Conservation (phyloP, 2,329 filamentous ascomycete genomes). For the Beauveria scarabaeidicola region DNA sequence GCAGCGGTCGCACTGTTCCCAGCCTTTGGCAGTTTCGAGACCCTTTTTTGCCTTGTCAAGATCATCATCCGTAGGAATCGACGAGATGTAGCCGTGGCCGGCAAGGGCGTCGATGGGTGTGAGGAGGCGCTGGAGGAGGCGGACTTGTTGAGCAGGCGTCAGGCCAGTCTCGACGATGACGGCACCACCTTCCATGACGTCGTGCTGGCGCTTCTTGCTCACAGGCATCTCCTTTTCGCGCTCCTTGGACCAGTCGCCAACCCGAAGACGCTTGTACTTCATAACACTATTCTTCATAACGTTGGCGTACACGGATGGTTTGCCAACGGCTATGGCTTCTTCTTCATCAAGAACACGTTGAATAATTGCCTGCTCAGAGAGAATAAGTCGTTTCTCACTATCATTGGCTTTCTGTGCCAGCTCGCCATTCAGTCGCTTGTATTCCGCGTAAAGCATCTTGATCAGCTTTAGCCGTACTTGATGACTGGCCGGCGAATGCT, state of each 20-base stretch:
- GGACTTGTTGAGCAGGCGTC: slow-evolving; percentile 56
- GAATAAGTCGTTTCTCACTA: slow-evolving; percentile 39
- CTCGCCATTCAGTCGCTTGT: slow-evolving; percentile 58
- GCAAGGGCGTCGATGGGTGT: slow-evolving; percentile 58
- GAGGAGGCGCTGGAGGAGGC: slow-evolving; percentile 52
- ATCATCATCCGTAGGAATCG: slow-evolving; percentile 55
- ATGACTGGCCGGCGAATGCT: slow-evolving; percentile 47
- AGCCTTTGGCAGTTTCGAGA: slow-evolving; percentile 60
- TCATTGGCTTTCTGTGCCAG: slow-evolving; percentile 42
- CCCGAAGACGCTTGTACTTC: slow-evolving; percentile 64
- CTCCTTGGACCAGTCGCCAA: slow-evolving; percentile 63
- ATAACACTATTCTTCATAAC: slow-evolving; percentile 75
- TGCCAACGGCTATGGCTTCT: slow-evolving; percentile 60
- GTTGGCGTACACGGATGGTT: slow-evolving; percentile 67
- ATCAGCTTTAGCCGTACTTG: slow-evolving; percentile 49
- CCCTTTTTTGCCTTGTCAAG: slow-evolving; percentile 59
- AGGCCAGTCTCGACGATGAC: slow-evolving; percentile 62
- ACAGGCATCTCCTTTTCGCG: slow-evolving; percentile 33
- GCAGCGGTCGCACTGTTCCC: slow-evolving; percentile 86
- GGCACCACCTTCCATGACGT: slow-evolving; percentile 27
- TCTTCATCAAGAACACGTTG: slow-evolving; percentile 68
- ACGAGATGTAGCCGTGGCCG: slow-evolving; percentile 65
- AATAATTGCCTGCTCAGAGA: slow-evolving; percentile 60
- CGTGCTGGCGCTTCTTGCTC: slow-evolving; percentile 24
- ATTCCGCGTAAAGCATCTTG: slow-evolving; percentile 56